Base-by-base conservation (phyloP, 2,329 filamentous ascomycete species). In the Aspergillus arachidicola region DNA sequence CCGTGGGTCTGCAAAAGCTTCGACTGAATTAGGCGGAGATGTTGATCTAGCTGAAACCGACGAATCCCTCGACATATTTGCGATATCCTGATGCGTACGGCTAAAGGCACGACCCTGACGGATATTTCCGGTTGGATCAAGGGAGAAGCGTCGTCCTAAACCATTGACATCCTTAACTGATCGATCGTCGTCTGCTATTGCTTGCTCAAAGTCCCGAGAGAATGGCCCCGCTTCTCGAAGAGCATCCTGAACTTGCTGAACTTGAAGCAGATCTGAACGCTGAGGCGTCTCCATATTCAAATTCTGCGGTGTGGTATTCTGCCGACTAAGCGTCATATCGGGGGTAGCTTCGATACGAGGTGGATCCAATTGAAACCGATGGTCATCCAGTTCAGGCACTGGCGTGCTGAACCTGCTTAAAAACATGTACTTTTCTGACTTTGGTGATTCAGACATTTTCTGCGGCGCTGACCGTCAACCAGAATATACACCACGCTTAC, bases 11-110 rank as follows among this genome's bases (percentile, higher is more conserved):
- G 95, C 95, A 78, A 99, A 99, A 4, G 95, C 95, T 77, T 98
- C 96, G 58, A 99, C 93, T 0, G 95, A 99, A 78, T 97, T 99
- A 9, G 95, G 95, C 12, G 94, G 94, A 6, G 95, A 98, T 2
- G 87, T 82, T 1, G 92, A 93, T 60, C 92, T 86, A 55, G 86
- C 87, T 26, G 85, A 85, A 3, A 78, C 75, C 5, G 84, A 86
- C 21, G 82, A 83, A 23, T 77, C 77, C 62, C 82, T 76, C 43
- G 83, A 85, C 57, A 78, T 70, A 58, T 70, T 76, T 63, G 67
- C 73, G 48, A 73, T 71, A 57, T 82, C 80, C 63, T 76, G 78
- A 61, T 77, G 75, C 46, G 70, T 75, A 38, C 73, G 71, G 63
- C 73, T 79, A 59, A 72, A 74, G 56, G 73, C 75, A 58, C 72